Evolutionary conservation across 2,329 filamentous ascomycete species (phyloP).

Genomic region (Monilinia aucupariae): DNA sequence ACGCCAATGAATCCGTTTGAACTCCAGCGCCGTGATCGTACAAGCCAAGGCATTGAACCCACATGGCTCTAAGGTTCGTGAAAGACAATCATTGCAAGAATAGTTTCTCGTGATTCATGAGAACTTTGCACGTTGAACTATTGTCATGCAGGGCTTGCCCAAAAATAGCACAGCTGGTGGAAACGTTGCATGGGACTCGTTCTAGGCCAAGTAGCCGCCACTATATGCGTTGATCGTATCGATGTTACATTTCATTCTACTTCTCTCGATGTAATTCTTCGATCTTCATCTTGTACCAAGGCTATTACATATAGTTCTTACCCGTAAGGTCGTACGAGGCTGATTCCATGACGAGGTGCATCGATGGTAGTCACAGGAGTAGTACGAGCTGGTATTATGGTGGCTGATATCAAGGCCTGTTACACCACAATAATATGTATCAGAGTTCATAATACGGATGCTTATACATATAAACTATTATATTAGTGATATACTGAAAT

Average conservation of each 20-base stretch:
- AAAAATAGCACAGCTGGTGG: not conserved
- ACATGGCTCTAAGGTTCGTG: not conserved
- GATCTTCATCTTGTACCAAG: not conserved
- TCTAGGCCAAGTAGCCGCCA: not conserved
- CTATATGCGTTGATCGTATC: not conserved
- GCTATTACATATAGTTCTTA: conserved; percentile 2
- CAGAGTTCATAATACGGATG: too few relatives aligned
- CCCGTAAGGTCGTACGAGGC: not conserved
- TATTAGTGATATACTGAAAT: too few relatives aligned
- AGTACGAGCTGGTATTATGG: too few relatives aligned
- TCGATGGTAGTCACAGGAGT: not conserved
- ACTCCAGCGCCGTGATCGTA: not conserved
- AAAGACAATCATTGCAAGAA: not conserved
- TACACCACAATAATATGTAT: too few relatives aligned
- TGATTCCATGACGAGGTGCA: not conserved
- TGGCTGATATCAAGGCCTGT: too few relatives aligned
- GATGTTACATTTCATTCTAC: not conserved
- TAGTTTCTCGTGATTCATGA: not conserved
- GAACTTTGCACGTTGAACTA: not conserved
- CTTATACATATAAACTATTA: too few relatives aligned
- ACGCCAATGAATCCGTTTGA: not conserved
- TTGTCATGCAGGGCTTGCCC: not conserved
- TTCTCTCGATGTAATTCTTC: not conserved
- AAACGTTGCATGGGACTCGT: not conserved
- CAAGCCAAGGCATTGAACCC: conserved; percentile 1